These are phyloP conservation scores for Vanrija sp. DNA, from an alignment of 1,284 basidiomycete genomes.

Conservation along the genomic window DNA sequence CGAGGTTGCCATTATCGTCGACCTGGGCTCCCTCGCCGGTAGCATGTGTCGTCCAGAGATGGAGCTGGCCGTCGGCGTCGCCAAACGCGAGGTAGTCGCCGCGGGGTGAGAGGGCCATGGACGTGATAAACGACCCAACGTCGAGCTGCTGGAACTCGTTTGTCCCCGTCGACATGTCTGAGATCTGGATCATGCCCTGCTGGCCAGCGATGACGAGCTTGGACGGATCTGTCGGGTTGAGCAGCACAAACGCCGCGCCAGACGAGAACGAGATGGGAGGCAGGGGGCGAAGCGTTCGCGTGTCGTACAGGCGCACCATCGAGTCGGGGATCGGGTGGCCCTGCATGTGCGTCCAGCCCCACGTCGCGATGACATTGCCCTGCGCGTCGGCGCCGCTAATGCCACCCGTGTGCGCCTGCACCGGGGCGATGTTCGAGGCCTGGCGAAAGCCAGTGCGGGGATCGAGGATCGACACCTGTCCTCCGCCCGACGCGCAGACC, in stretches of 20 bases:
- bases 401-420: slow-evolving; percentile 74
- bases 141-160: slow-evolving; percentile 55
- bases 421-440: slow-evolving; percentile 52
- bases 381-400: slow-evolving; percentile 75
- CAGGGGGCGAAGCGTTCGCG: slow-evolving; percentile 73
- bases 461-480: slow-evolving; percentile 78
- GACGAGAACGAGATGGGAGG: slow-evolving; percentile 78
- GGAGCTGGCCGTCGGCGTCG: slow-evolving; percentile 79
- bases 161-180: slow-evolving; percentile 74
- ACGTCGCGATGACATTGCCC: slow-evolving; percentile 75
- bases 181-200: slow-evolving; percentile 82
- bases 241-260: slow-evolving; percentile 79
- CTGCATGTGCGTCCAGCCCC: slow-evolving; percentile 84
- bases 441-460: slow-evolving; percentile 58
- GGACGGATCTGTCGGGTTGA: slow-evolving; percentile 74
- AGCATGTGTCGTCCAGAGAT: slow-evolving; percentile 72
- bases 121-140: slow-evolving; percentile 68
- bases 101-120: slow-evolving; percentile 75
- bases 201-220: slow-evolving; percentile 76
- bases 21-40: slow-evolving; percentile 56
- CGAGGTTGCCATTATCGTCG: slow-evolving; percentile 31
- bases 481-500: slow-evolving; percentile 75
- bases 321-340: slow-evolving; percentile 86
- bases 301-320: slow-evolving; percentile 86
- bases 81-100: slow-evolving; percentile 90